phyloP scores from a whole-genome alignment of 352 stramenopile genomes.

The Pythium periplocum region DNA sequence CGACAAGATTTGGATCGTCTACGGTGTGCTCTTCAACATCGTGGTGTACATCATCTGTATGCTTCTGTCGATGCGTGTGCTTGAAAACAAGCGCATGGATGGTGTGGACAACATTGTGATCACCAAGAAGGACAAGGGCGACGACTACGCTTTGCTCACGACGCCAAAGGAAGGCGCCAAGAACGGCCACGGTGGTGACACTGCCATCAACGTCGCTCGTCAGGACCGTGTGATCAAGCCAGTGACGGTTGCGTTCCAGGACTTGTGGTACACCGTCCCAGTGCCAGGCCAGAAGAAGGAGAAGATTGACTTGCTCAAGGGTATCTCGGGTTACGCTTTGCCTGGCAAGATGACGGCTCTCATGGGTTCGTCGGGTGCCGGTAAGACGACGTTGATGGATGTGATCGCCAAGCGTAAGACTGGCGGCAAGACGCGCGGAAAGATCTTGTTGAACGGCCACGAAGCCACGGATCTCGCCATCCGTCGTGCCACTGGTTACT shows the following conservation, averaged over 20 bases:
- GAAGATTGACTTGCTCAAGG: constrained; percentile 28
- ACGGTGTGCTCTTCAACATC: constrained; percentile 19
- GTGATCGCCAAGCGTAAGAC: constrained; percentile 88
- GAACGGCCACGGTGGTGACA: background rate
- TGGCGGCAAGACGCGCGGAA: constrained; percentile 58
- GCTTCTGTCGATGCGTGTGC: constrained; percentile 13
- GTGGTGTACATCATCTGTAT: constrained; percentile 24
- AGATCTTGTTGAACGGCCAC: constrained; percentile 27
- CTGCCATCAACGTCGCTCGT: constrained; percentile 1
- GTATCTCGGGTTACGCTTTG: constrained; percentile 28
- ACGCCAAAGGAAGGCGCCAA: constrained; percentile 5
- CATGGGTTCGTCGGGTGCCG: constrained; percentile 49
- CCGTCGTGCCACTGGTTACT: constrained; percentile 21
- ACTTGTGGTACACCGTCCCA: constrained; percentile 29
- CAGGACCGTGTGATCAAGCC: constrained; percentile 14
- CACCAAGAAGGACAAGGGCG: background rate
- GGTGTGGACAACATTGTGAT: constrained; percentile 11
- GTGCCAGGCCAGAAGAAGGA: constrained; percentile 9
- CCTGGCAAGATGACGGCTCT: constrained; percentile 41
- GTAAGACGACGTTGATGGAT: constrained; percentile 91
- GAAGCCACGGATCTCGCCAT: constrained; percentile 18
- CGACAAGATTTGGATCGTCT: constrained; percentile 19
- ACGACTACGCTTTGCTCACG: constrained; percentile 5
- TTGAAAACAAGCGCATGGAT: constrained; percentile 25
- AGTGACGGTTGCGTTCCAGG: constrained; percentile 27